Conservation (phyloP, 345 rosid genomes). For the Lepidium africanum region DNA sequence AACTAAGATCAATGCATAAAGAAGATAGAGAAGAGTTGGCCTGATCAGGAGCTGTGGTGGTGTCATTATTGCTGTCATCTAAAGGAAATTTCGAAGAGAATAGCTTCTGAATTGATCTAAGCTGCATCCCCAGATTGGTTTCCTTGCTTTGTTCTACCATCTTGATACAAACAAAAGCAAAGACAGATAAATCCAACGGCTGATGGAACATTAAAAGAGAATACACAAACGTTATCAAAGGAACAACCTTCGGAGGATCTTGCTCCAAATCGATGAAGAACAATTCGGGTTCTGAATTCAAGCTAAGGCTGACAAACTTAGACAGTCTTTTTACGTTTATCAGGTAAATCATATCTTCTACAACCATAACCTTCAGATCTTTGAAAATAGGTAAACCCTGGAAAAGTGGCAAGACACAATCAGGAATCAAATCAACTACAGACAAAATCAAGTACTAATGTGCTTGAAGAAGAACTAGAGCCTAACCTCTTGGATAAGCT, state of each 20-base stretch:
- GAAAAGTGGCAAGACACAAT: not conserved
- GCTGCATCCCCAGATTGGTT: conserved; percentile 36
- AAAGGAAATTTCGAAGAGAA: conserved; percentile 47
- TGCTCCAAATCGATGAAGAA: conserved; percentile 66
- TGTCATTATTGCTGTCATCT: conserved; percentile 23
- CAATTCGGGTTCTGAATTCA: conserved; percentile 43
- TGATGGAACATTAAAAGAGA: not conserved
- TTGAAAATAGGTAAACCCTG: conserved; percentile 54
- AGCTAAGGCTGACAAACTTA: conserved; percentile 47
- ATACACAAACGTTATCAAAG: not conserved
- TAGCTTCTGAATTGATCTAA: conserved; percentile 45
- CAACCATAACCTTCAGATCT: conserved; percentile 60
- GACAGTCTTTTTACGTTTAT: conserved; percentile 51
- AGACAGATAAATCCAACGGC: not conserved
- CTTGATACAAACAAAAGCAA: conserved; percentile 32
- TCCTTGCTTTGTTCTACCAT: conserved; percentile 49
- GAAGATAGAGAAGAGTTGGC: conserved; percentile 38
- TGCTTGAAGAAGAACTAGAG: not conserved
- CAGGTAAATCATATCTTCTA: conserved; percentile 90
- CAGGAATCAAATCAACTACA: not conserved
- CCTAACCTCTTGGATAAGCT: conserved; percentile 54
- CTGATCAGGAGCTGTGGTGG: conserved; percentile 16
- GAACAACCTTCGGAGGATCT: conserved; percentile 84
- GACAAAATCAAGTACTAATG: not conserved
- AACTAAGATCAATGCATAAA: conserved; percentile 57